A percentile compares a stretch with the other conserved stretches of the same genome.
phyloP scores from a whole-genome alignment of 768 basidiomycete species.

The Leccinum barrowsii region DNA sequence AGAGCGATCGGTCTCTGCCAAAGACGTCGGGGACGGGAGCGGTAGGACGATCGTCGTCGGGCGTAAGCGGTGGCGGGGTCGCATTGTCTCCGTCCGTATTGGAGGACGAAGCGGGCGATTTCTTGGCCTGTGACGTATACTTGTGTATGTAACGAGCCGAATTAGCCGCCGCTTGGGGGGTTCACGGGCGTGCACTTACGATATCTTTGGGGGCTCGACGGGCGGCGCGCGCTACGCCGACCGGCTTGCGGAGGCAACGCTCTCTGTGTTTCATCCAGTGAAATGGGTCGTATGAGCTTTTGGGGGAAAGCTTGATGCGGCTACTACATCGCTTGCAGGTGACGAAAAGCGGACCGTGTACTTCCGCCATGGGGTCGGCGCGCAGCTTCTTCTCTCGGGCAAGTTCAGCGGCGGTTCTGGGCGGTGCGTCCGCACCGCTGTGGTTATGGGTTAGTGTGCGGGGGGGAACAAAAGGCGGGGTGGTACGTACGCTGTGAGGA shows the following conservation, averaged over 20 bases:
- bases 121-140: slow-evolving; percentile 19
- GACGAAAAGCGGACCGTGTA: slow-evolving; percentile 49
- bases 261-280: slow-evolving; percentile 66
- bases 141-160: slow-evolving; percentile 1
- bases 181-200: slow-evolving; percentile 12
- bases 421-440: slow-evolving; percentile 28
- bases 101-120: slow-evolving; percentile 27
- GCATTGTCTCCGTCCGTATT: slow-evolving; percentile 30
- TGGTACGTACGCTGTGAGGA: slow-evolving; percentile 20
- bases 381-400: slow-evolving; percentile 50
- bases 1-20: slow-evolving; percentile 20
- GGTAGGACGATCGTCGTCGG: slow-evolving; percentile 31
- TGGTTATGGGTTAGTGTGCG: slow-evolving; percentile 8
- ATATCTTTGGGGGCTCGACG: slow-evolving; percentile 22
- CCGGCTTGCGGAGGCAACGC: slow-evolving; percentile 51
- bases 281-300: slow-evolving; percentile 61
- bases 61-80: slow-evolving; percentile 36
- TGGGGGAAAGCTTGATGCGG: slow-evolving; percentile 62
- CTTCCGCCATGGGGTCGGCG: slow-evolving; percentile 50
- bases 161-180: not conserved
- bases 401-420: slow-evolving; percentile 41
- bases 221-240: slow-evolving; percentile 16
- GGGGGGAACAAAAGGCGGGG: not conserved
- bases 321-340: slow-evolving; percentile 53
- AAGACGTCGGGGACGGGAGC: slow-evolving; percentile 16